These are phyloP conservation scores for Verticillium nonalfalfae DNA, from an alignment of 2,329 filamentous ascomycete genomes.

Conservation along the genomic window DNA sequence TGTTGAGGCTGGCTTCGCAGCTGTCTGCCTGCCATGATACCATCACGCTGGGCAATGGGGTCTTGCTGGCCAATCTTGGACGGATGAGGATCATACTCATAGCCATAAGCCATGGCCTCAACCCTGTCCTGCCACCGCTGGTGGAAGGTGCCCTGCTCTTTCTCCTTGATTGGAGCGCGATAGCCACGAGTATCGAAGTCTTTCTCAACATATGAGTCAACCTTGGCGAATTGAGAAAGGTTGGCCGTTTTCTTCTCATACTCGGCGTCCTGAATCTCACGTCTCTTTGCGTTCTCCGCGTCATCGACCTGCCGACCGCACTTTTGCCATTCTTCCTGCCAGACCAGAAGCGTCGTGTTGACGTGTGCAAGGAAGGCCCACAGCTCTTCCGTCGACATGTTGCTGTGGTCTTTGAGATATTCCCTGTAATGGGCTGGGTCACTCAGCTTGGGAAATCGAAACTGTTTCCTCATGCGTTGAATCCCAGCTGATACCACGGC, in stretches of 20 bases:
- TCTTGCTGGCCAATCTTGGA: slow-evolving; percentile 54
- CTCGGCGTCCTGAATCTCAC: slow-evolving; percentile 40
- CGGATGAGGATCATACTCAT: slow-evolving; percentile 53
- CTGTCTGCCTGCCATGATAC: slow-evolving; percentile 44
- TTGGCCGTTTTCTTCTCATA: slow-evolving; percentile 38
- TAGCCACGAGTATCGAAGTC: slow-evolving; percentile 51
- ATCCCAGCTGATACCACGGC: not conserved
- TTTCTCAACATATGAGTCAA: slow-evolving; percentile 38
- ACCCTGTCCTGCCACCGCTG: slow-evolving; percentile 43
- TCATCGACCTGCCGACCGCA: slow-evolving; percentile 47
- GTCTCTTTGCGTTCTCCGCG: slow-evolving; percentile 49
- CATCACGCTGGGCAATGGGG: slow-evolving; percentile 48
- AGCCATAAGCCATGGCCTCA: slow-evolving; percentile 54
- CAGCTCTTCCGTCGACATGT: slow-evolving; percentile 39
- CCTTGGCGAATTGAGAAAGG: slow-evolving; percentile 23
- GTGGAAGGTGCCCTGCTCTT: slow-evolving; percentile 34
- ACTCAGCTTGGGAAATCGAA: slow-evolving; percentile 42
- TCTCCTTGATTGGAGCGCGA: slow-evolving; percentile 30
- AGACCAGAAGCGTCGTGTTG: slow-evolving; percentile 39
- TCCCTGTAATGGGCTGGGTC: slow-evolving; percentile 41
- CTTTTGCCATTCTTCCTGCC: slow-evolving; percentile 48
- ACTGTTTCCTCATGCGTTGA: slow-evolving; percentile 16
- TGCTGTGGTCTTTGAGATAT: slow-evolving; percentile 42
- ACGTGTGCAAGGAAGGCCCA: slow-evolving; percentile 36
- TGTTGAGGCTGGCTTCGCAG: slow-evolving; percentile 51